Percentiles rank a stretch among this genome's conserved stretches.
Conservation (phyloP, 116 monocot species). For the Zostera marina region DNA sequence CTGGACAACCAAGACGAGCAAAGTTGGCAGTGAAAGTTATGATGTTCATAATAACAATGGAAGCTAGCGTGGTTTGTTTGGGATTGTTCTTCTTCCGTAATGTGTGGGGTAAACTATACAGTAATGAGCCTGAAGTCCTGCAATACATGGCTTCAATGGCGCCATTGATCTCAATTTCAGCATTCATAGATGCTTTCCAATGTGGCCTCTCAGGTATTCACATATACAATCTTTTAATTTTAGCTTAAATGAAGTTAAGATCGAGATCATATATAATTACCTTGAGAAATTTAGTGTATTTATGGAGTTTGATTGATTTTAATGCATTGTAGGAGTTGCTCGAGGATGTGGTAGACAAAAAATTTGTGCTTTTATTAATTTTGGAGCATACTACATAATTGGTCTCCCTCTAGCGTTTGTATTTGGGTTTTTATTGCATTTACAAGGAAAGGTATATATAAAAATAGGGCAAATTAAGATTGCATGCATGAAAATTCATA, state of each 20-base stretch:
- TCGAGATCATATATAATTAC: no score
- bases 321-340: conserved; percentile 12
- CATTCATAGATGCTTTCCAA: conserved; percentile 28
- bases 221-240: no score
- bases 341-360: conserved; percentile 46
- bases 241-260: no score
- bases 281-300: no score
- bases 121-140: conserved; percentile 20
- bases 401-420: conserved; percentile 31
- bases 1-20: conserved; percentile 23
- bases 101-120: conserved; percentile 31
- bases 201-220: conserved; percentile 29
- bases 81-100: conserved; percentile 12
- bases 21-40: conserved; percentile 14
- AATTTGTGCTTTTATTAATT: conserved; percentile 25
- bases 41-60: conserved; percentile 5
- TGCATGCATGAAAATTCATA: no score
- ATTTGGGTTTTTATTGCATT: conserved; percentile 26
- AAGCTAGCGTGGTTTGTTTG: conserved; percentile 9
- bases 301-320: no score
- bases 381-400: conserved; percentile 35
- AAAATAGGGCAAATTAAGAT: no score
- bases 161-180: conserved; percentile 26
- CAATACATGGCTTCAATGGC: conserved; percentile 22
- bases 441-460: conserved; percentile 21